These are phyloP conservation scores for Saccharomycopsis vini DNA, from an alignment of 805 yeast species.

Conservation along the genomic window DNA sequence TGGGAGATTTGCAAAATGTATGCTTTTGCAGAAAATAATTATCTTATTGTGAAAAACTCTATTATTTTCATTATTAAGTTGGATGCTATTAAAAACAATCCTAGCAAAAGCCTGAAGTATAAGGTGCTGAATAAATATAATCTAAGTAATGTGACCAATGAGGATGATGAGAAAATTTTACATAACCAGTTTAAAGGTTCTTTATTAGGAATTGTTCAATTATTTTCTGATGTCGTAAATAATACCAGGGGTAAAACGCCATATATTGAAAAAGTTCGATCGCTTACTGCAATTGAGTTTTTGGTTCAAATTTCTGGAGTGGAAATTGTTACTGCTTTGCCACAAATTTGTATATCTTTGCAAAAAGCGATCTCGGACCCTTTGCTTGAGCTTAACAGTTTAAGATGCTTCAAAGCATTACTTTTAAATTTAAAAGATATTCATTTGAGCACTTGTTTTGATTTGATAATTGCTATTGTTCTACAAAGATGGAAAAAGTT, in stretches of 20 bases:
- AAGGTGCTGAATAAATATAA: conserved; percentile 19
- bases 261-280: conserved; percentile 57
- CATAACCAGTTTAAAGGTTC: conserved; percentile 42
- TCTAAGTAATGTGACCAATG: conserved; percentile 22
- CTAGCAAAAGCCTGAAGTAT: conserved; percentile 19
- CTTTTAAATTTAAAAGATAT: conserved; percentile 46
- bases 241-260: conserved; percentile 66
- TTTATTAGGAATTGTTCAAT: conserved; percentile 67
- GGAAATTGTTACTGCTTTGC: conserved; percentile 57
- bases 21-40: conserved; percentile 25
- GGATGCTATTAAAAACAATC: background rate
- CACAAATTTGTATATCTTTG: conserved; percentile 79
- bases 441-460: conserved; percentile 58
- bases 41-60: conserved; percentile 33
- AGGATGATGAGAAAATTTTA: conserved; percentile 26
- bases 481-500: conserved; percentile 58
- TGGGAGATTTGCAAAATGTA: conserved; percentile 40
- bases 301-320: conserved; percentile 46
- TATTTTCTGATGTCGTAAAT: conserved; percentile 71
- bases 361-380: conserved; percentile 66
- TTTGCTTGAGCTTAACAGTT: conserved; percentile 50
- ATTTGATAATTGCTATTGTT: conserved; percentile 63
- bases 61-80: conserved; percentile 32
- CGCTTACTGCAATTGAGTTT: conserved; percentile 66
- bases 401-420: conserved; percentile 61